Evolutionary conservation across 495 filamentous ascomycete genomes (phyloP), one percentile per base, ranked within the genome.

Genomic region (Trichoderma asperelloides): DNA sequence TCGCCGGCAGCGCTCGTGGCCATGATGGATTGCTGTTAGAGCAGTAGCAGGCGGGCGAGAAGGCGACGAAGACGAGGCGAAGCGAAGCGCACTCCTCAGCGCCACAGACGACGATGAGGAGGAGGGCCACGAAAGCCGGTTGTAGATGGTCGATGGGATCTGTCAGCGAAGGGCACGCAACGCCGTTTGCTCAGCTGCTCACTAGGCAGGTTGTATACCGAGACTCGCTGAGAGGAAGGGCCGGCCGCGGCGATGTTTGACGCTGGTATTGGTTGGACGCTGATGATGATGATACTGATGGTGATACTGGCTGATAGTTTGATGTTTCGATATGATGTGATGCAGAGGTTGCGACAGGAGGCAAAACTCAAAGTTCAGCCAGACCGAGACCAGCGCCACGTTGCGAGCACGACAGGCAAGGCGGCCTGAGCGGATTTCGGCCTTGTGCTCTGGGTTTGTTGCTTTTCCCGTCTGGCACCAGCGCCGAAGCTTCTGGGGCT

Each of bases 1-100:
- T 66, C 63, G 23, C 62, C 60, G 11, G 66, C 15, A 21, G 41
- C 57, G 43, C 67, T 33, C 40, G 71, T 67, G 25, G 69, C 70
- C 72, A 71, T 71, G 65, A 66, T 51, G 67, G 41, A 25, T 30
- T 8, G 64, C 9, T 30, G 55, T 25, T 23, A 0, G 55, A 60
- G 55, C 55, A 21, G 23, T 2, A 30, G 55, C 55, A 60, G 55
- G 55, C 55, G 27, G 12, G 12, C 55, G 55, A 60, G 55, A 60
- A 21, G 55, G 55, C 25, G 55, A 60, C 27, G 55, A 51, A 55
- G 55, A 60, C 55, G 55, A 60, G 16, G 21, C 55, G 55, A 21
- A 25, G 27, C 25, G 55, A 60, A 30, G 55, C 55, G 55, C 55
- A 25, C 55, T 60, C 55, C 23, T 60, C 55, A 60, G 23, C 11